phyloP scores from a whole-genome alignment of 2,329 filamentous ascomycete species.

The Blumeria hordei region DNA sequence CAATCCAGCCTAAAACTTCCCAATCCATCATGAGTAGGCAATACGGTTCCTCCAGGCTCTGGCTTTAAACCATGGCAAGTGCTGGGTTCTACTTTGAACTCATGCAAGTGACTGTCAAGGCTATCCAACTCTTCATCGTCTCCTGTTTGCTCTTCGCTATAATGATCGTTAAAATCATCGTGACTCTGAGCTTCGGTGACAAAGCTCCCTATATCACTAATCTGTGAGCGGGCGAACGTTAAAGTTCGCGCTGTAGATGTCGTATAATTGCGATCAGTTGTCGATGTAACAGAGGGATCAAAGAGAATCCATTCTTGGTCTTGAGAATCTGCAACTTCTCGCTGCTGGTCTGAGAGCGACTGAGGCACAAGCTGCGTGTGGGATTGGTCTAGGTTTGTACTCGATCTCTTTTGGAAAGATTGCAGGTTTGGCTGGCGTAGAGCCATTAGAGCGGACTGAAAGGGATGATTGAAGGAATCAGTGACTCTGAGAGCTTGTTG shows the following conservation, averaged over 20 bases:
- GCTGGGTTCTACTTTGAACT: constrained; percentile 40
- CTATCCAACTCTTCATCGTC: constrained; percentile 74
- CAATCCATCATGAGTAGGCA: constrained; percentile 82
- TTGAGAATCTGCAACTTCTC: constrained; percentile 26
- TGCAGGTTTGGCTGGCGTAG: constrained; percentile 35
- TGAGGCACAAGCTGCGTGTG: not conserved
- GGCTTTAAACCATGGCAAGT: constrained; percentile 7
- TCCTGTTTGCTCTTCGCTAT: constrained; percentile 20
- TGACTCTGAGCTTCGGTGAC: constrained; percentile 41
- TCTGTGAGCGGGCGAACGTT: constrained; percentile 44
- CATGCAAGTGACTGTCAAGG: constrained; percentile 73
- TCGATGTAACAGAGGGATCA: constrained; percentile 45
- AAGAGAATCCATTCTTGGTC: constrained; percentile 95
- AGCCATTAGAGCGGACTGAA: constrained; percentile 20
- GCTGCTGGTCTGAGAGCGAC: constrained; percentile 1
- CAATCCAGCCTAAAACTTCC: constrained; percentile 55
- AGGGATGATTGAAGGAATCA: too few relatives aligned
- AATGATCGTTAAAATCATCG: constrained; percentile 39
- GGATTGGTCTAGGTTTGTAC: not conserved
- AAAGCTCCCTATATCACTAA: constrained; percentile 63
- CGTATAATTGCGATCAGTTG: constrained; percentile 43
- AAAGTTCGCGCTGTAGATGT: constrained; percentile 38
- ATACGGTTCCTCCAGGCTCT: constrained; percentile 26
- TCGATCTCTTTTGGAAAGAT: constrained; percentile 20
- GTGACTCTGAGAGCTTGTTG: too few relatives aligned